Evolutionary conservation across 2,329 filamentous ascomycete species (phyloP).

Genomic region (Colletotrichum sp.): DNA sequence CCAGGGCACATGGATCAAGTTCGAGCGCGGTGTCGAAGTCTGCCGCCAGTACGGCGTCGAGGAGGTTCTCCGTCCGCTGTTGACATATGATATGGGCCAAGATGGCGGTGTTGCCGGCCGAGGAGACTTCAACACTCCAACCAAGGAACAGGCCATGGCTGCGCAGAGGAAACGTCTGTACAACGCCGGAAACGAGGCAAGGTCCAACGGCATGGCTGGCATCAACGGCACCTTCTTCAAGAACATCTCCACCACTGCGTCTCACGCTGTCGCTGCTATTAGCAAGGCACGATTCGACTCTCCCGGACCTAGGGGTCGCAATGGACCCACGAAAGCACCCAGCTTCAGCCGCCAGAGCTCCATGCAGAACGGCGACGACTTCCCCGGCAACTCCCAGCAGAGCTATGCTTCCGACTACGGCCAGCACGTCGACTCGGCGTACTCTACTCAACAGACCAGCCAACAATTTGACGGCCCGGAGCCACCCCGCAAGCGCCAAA

Average conservation of each 20-base stretch:
- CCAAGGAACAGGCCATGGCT: slow-evolving; percentile 98
- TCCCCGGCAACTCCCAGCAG: slow-evolving; percentile 81
- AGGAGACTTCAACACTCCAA: slow-evolving; percentile 88
- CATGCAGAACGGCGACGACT: slow-evolving; percentile 72
- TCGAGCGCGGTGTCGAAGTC: slow-evolving; percentile 89
- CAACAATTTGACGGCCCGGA: slow-evolving; percentile 53
- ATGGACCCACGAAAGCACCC: slow-evolving; percentile 68
- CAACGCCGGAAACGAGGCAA: slow-evolving; percentile 73
- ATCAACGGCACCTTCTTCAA: slow-evolving; percentile 91
- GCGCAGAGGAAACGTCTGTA: slow-evolving; percentile 93
- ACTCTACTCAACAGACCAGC: slow-evolving; percentile 61
- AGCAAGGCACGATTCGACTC: slow-evolving; percentile 96
- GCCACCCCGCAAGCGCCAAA: slow-evolving; percentile 81
- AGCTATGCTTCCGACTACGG: slow-evolving; percentile 80
- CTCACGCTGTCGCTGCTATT: slow-evolving; percentile 92
- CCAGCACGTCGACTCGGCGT: slow-evolving; percentile 74
- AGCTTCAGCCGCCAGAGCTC: slow-evolving; percentile 76
- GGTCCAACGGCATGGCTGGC: slow-evolving; percentile 59
- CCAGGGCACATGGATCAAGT: slow-evolving; percentile 98
- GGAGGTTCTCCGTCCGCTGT: slow-evolving; percentile 73
- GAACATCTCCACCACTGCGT: slow-evolving; percentile 92
- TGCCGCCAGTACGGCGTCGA: slow-evolving; percentile 83
- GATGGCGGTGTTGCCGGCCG: slow-evolving; percentile 75
- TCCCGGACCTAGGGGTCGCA: slow-evolving; percentile 71
- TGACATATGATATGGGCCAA: slow-evolving; percentile 82